phyloP scores from a whole-genome alignment of 495 filamentous ascomycete species.

The Penicillium crystallinum region DNA sequence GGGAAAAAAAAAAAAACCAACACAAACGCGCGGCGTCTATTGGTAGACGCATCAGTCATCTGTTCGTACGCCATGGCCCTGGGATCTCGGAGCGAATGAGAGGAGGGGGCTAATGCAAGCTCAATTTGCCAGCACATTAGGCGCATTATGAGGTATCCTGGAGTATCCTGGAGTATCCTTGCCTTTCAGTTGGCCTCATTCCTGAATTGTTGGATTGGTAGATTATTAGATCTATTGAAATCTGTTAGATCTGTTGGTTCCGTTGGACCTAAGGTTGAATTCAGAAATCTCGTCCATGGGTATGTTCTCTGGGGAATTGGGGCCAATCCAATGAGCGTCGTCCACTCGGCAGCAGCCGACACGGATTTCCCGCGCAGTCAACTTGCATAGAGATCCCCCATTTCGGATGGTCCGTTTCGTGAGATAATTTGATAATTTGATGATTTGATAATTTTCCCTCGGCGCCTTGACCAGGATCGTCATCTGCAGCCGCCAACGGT shows the following conservation, averaged over 20 bases:
- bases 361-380: conserved; percentile 9
- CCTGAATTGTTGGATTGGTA: too few species aligned
- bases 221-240: too few species aligned
- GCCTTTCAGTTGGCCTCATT: too few species aligned
- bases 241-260: too few species aligned
- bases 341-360: conserved; percentile 14
- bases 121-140: conserved; percentile 26
- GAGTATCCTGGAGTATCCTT: too few species aligned
- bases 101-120: conserved; percentile 16
- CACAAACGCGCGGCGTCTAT: conserved; percentile 28
- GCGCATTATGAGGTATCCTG: not conserved
- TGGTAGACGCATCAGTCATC: conserved; percentile 23
- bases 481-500: conserved; percentile 19
- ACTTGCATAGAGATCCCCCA: not conserved
- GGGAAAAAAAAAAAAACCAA: conserved; percentile 18
- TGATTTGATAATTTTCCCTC: conserved; percentile 1
- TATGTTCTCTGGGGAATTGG: conserved; percentile 2
- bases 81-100: conserved; percentile 16
- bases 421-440: not conserved
- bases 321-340: not conserved
- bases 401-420: not conserved
- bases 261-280: too few species aligned
- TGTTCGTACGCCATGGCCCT: conserved; percentile 22
- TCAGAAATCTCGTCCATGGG: too few species aligned
- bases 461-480: conserved; percentile 16